These are phyloP conservation scores for Cladorrhinum sp. DNA, from an alignment of 2,329 filamentous ascomycete species.

Conservation along the genomic window DNA sequence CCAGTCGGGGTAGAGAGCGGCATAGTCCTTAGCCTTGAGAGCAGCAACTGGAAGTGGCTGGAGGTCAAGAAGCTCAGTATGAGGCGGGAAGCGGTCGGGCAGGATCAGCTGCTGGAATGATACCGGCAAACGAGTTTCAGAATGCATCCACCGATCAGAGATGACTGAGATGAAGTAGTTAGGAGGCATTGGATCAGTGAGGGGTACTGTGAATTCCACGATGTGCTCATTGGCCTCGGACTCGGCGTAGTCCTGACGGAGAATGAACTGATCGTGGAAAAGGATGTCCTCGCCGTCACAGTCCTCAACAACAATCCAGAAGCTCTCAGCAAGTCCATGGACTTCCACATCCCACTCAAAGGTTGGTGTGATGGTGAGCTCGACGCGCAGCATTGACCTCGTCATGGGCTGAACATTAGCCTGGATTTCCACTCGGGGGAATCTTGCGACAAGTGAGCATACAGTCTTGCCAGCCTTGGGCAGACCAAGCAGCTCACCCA, in stretches of 20 bases:
- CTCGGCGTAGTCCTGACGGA: constrained; percentile 83
- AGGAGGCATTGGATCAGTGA: constrained; percentile 95
- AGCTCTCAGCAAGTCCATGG: constrained; percentile 84
- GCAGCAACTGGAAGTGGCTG: constrained; percentile 88
- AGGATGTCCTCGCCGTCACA: constrained; percentile 95
- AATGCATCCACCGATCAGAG: constrained; percentile 98
- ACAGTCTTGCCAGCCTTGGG: constrained; percentile 84
- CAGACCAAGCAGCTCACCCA: constrained; percentile 91
- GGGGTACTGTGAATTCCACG: constrained; percentile 93
- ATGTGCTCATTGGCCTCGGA: constrained; percentile 89
- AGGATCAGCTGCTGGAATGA: constrained; percentile 94
- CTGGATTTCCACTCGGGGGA: constrained; percentile 87
- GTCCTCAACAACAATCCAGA: constrained; percentile 97
- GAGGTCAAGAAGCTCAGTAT: constrained; percentile 87
- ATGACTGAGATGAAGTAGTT: constrained; percentile 97
- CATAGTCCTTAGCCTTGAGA: constrained; percentile 80
- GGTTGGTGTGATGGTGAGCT: constrained; percentile 86
- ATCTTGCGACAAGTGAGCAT: constrained; percentile 83
- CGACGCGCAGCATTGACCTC: constrained; percentile 84
- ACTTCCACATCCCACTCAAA: constrained; percentile 93
- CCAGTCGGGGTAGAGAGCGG: constrained; percentile 78
- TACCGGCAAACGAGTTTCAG: constrained; percentile 87
- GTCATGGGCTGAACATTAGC: constrained; percentile 95
- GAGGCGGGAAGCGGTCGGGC: constrained; percentile 91
- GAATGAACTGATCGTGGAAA: constrained; percentile 89